phyloP scores from a whole-genome alignment of 768 basidiomycete genomes.

The Daedaleopsis sinensis region DNA sequence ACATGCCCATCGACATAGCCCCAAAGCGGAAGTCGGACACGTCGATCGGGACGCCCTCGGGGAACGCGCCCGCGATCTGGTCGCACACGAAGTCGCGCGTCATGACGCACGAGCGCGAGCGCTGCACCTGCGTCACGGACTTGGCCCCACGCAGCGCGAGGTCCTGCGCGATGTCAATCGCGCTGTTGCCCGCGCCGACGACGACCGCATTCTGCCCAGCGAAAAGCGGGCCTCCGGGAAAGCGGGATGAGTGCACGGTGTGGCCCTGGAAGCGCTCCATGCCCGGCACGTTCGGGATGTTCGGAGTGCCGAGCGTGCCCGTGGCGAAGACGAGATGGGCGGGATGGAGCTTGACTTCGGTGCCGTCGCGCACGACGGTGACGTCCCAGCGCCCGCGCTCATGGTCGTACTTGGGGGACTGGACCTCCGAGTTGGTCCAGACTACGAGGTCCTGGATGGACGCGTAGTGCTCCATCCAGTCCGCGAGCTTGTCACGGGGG shows the following conservation, averaged over 20 bases:
- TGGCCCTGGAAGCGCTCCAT: slow-evolving; percentile 35
- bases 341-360: slow-evolving; percentile 35
- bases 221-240: slow-evolving; percentile 32
- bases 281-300: slow-evolving; percentile 33
- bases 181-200: slow-evolving; percentile 44
- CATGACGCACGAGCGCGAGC: slow-evolving; percentile 41
- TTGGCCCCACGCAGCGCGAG: slow-evolving; percentile 35
- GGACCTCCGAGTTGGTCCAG: slow-evolving; percentile 41
- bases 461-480: slow-evolving; percentile 48
- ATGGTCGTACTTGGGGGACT: slow-evolving; percentile 36
- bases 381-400: slow-evolving; percentile 39
- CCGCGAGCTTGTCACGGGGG: slow-evolving; percentile 44
- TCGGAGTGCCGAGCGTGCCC: slow-evolving; percentile 39
- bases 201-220: slow-evolving; percentile 41
- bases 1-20: slow-evolving; percentile 27
- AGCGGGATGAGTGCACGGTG: slow-evolving; percentile 37
- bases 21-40: slow-evolving; percentile 27
- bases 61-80: slow-evolving; percentile 8
- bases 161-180: slow-evolving; percentile 45
- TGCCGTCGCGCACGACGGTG: slow-evolving; percentile 35
- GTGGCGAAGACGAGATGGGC: slow-evolving; percentile 44
- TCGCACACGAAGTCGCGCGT: slow-evolving; percentile 6
- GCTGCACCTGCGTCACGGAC: slow-evolving; percentile 47
- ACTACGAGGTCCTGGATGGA: slow-evolving; percentile 44
- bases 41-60: slow-evolving; percentile 22